Evolutionary conservation across 768 basidiomycete genomes (phyloP).

Genomic region (Suillus subluteus): DNA sequence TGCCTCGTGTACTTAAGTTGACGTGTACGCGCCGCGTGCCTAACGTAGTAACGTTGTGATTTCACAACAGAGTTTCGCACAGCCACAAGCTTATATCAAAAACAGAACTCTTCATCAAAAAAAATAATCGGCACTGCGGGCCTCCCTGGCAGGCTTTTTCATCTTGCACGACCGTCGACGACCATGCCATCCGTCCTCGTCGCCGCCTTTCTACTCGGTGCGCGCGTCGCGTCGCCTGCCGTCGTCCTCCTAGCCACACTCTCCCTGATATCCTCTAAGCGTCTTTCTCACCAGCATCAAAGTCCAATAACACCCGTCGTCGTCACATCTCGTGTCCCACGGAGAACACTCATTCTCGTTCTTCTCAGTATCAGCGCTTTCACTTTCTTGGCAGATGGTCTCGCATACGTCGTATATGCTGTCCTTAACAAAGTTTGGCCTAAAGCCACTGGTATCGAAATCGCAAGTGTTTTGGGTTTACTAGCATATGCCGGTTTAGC

Average conservation of each 20-base stretch:
- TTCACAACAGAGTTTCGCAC: background rate
- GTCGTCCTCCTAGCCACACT: slow-evolving; percentile 64
- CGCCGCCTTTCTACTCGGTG: slow-evolving; percentile 49
- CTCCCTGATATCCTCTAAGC: slow-evolving; percentile 58
- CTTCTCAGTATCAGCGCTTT: slow-evolving; percentile 71
- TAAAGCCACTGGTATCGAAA: slow-evolving; percentile 61
- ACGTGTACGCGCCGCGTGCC: background rate
- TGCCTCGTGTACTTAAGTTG: background rate
- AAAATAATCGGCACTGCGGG: background rate
- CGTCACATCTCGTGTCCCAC: slow-evolving; percentile 71
- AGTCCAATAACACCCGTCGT: slow-evolving; percentile 81
- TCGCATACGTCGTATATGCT: slow-evolving; percentile 66
- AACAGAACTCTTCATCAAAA: background rate
- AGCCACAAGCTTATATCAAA: slow-evolving; percentile 6
- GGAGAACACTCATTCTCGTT: slow-evolving; percentile 73
- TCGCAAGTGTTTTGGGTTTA: slow-evolving; percentile 70
- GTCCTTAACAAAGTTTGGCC: slow-evolving; percentile 72
- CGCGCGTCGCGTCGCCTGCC: slow-evolving; percentile 71
- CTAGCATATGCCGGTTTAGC: slow-evolving; percentile 73
- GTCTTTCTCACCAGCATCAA: slow-evolving; percentile 43
- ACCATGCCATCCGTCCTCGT: background rate
- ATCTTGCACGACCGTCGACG: background rate
- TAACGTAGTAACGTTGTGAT: background rate
- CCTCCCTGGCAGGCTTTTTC: background rate
- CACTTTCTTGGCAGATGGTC: slow-evolving; percentile 79